Evolutionary conservation across 257 asterid genomes (phyloP), one percentile per base, ranked within the genome.

Genomic region (Verbena officinalis): DNA sequence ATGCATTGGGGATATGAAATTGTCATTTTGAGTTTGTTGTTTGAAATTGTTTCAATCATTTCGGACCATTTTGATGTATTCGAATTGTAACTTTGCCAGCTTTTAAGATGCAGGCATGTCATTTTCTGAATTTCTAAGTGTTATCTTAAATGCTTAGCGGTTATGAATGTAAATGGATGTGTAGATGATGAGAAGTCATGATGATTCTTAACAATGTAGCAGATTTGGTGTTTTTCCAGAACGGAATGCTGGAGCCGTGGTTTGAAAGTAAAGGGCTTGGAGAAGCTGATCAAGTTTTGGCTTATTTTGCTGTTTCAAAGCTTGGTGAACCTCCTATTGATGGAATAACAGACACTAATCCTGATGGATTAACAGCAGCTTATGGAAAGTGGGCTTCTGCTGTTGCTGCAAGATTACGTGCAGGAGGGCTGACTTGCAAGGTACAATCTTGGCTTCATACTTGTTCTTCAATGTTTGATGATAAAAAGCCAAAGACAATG

Each of bases 201-300:
- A 77, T 81, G 79, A 65, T 83, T 74, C 75, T 82, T 87, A 79
- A 83, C 80, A 73, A 79, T 76, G 82, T 82, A 75, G 96, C 99
- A 94, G 97, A 90, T 75, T 84, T 94, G 93, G 96, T 94, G 63
- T 94, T 93, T 88, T 94, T 94, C 97, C 99, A 94, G 97, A 94
- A 94, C 45, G 99, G 99, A 72, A 90, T 94, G 99, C 78, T 94
- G 87, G 99, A 94, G 79, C 96, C 97, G 6, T 94, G 99, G 99
- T 90, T 90, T 62, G 61, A 81, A 59, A 88, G 87, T 70, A 90
- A 86, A 79, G 95, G 93, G 44, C 90, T 88, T 0, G 89, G 88
- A 7, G 84, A 87, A 53, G 95, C 96, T 13, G 92, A 84, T 57
- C 97, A 94, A 83, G 99, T 94, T 68, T 69, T 94, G 71, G 99